Evolutionary conservation across 1,139 yeast species (phyloP).

Genomic region (Sugiyamaella neomexicana): DNA sequence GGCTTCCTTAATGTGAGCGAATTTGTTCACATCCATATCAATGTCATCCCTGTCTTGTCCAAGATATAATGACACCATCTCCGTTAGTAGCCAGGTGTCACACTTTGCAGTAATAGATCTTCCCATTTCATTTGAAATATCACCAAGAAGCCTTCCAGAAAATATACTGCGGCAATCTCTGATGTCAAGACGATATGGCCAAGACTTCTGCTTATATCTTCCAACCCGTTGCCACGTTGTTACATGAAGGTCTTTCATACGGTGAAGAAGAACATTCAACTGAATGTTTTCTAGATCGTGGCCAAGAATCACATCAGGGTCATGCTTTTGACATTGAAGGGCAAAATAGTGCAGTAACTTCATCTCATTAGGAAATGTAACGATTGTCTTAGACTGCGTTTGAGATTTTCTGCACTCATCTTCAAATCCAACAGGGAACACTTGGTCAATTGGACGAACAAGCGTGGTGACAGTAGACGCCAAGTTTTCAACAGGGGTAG

Average conservation of each 20-base stretch:
- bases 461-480: constrained; percentile 51
- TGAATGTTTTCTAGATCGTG: constrained; percentile 80
- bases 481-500: constrained; percentile 38
- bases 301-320: constrained; percentile 90
- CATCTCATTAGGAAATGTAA: constrained; percentile 59
- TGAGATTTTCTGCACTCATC: constrained; percentile 38
- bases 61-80: constrained; percentile 83
- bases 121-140: constrained; percentile 93
- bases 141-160: constrained; percentile 88
- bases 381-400: constrained; percentile 25
- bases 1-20: constrained; percentile 57
- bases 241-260: constrained; percentile 69
- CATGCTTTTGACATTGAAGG: constrained; percentile 66
- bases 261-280: constrained; percentile 75
- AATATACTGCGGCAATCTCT: constrained; percentile 59
- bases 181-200: constrained; percentile 63
- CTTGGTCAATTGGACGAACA: constrained; percentile 64
- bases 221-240: constrained; percentile 84
- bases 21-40: constrained; percentile 65
- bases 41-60: constrained; percentile 65
- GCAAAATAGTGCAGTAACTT: constrained; percentile 65
- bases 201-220: constrained; percentile 62
- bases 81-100: constrained; percentile 93
- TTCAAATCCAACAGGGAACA: constrained; percentile 74
- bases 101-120: constrained; percentile 88